Base-by-base conservation (phyloP, 805 yeast genomes). In the Jamesozyma hellenica region DNA sequence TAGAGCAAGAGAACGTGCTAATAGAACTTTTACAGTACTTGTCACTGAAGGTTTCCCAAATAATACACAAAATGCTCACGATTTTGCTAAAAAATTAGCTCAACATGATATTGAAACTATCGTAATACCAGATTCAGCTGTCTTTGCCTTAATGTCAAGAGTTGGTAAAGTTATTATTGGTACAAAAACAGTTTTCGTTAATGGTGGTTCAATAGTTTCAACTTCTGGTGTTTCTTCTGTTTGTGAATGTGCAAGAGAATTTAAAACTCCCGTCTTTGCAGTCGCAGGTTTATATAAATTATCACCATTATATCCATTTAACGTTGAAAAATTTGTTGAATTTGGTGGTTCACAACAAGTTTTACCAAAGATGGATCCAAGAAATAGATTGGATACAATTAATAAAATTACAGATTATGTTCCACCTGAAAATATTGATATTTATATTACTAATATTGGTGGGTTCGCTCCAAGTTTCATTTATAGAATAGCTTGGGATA, bases 101-200 rank as follows among this genome's bases (percentile, higher is more conserved):
- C 81, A 77, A 41, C 86, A 90, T 41, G 84, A 88, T 39, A 85
- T 92, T 34, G 94, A 87, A 46, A 80, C 96, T 1, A 82, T 88
- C 2, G 74, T 92, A 40, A 82, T 92, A 28, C 96, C 98, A 1
- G 99, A 92, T 57, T 74, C 94, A 4, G 82, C 94, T 19, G 87
- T 82, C 0, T 86, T 81, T 61, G 96, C 98, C 0, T 86, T 92
- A 35, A 92, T 92, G 97, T 83, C 96, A 29, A 71, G 96, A 48
- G 97, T 92, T 4, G 96, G 96, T 33, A 94, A 94, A 60, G 98
- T 92, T 25, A 77, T 92, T 43, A 75, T 94, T 39, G 96, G 97
- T 29, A 82, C 97, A 4, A 74, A 83, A 45, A 77, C 95, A 0
- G 96, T 92, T 4, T 82, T 92, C 58, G 95, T 95, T 39, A 92